A percentile compares a stretch with the other conserved stretches of the same genome.
These are phyloP conservation scores for Leucosporidium scottii DNA, from an alignment of 768 basidiomycete genomes.

Conservation along the genomic window DNA sequence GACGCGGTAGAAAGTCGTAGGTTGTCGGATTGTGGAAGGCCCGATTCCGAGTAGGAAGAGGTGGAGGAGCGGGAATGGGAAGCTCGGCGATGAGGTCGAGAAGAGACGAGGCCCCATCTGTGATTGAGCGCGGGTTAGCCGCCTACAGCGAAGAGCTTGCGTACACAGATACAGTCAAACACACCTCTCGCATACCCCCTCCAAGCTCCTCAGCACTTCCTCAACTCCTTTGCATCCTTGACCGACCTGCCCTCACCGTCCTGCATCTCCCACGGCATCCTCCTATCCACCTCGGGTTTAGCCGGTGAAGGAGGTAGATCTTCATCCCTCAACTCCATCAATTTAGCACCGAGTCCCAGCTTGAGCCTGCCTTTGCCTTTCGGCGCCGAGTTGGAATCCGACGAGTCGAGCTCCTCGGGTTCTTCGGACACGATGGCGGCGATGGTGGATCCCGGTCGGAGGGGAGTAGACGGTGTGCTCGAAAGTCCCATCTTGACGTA, in stretches of 20 bases:
- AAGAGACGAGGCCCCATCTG: conserved; percentile 43
- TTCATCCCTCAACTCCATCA: conserved; percentile 17
- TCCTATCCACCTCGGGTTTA: conserved; percentile 35
- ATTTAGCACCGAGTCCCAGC: neutral
- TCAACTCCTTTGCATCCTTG: conserved; percentile 8
- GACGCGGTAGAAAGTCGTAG: conserved; percentile 7
- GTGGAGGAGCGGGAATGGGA: neutral
- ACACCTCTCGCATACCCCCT: conserved; percentile 18
- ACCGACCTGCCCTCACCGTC: neutral
- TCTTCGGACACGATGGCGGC: neutral
- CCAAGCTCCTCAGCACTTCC: conserved; percentile 9
- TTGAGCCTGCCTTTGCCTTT: neutral
- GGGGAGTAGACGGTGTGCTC: neutral
- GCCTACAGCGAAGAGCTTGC: too few species aligned
- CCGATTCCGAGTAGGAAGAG: conserved; percentile 1
- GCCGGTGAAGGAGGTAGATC: conserved; percentile 62
- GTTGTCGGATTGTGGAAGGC: neutral
- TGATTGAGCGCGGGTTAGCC: neutral
- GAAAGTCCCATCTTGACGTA: conserved; percentile 81
- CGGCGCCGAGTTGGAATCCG: neutral
- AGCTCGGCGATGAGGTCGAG: neutral
- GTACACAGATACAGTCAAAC: neutral
- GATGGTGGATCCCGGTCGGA: neutral
- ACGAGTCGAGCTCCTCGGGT: neutral
- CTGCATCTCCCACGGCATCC: conserved; percentile 20